Evolutionary conservation across 2,329 filamentous ascomycete genomes (phyloP).

Genomic region (Epichloe typhina): DNA sequence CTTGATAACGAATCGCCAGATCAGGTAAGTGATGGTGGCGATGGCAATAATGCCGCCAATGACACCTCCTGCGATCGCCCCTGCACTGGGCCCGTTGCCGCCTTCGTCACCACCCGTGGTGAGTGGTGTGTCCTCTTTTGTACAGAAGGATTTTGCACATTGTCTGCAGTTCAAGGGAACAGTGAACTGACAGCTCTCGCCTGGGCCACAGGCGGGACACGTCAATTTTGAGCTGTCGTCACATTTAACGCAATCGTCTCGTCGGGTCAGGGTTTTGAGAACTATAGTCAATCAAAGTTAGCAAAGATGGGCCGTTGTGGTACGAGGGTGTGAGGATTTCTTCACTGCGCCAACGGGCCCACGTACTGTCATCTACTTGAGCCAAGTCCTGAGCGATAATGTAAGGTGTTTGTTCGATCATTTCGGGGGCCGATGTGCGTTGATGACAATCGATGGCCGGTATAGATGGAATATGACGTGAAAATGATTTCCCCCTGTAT

Average conservation of each 20-base stretch:
- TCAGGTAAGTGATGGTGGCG: constrained; percentile 59
- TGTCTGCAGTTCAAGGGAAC: constrained; percentile 31
- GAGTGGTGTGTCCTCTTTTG: constrained; percentile 14
- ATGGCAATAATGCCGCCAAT: constrained; percentile 71
- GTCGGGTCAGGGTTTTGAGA: constrained; percentile 21
- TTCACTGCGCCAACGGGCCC: background rate
- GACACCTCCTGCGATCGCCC: constrained; percentile 84
- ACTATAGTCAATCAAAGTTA: constrained; percentile 9
- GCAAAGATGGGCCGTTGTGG: background rate
- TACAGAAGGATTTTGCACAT: constrained; percentile 36
- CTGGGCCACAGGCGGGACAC: constrained; percentile 32
- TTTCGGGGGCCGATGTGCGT: background rate
- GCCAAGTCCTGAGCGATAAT: constrained; percentile 15
- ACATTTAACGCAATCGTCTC: constrained; percentile 34
- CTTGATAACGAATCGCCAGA: constrained; percentile 84
- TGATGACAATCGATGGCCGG: constrained; percentile 1
- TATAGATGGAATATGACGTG: background rate
- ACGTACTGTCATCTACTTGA: constrained; percentile 19
- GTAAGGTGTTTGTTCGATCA: constrained; percentile 6
- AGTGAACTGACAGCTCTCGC: constrained; percentile 32
- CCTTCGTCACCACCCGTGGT: constrained; percentile 8
- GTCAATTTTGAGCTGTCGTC: constrained; percentile 25
- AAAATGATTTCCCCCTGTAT: background rate
- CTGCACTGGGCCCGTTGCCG: constrained; percentile 49
- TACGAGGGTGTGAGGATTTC: background rate